Evolutionary conservation across 805 yeast species (phyloP), one percentile per base, ranked within the genome.

Genomic region (Wickerhamiella cacticola): DNA sequence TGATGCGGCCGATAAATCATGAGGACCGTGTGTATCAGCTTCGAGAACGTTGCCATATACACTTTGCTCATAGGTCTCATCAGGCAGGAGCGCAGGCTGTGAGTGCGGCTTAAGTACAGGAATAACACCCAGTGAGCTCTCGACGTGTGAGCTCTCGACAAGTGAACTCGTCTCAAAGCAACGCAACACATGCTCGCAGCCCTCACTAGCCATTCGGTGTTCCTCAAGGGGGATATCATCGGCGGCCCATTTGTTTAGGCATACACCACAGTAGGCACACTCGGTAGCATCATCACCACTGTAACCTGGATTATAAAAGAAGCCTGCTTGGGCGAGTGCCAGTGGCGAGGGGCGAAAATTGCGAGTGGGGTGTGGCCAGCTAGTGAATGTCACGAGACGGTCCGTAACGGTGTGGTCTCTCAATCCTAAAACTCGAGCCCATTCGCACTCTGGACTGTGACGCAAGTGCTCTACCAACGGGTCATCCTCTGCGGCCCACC

Each of bases 251-350:
- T n/a, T 4, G 29, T 28, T 33, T 9, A 47, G 23, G 29, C 40
- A 31, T n/a, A 18, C n/a, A 2, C 25, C 35, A 24, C 49, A 47
- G 10, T 19, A 35, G 3, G 41, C 49, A 12, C 49, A 47, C 19
- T 34, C 36, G 15, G 33, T 33, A 12, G 45, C 34, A 21, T 47
- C 49, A 18, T 47, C 49, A 12, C 41, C 35, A 2, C 16, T 13
- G 13, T 2, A 1, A 2, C 7, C 19, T 4, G 49, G 49, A 13
- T 33, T 29, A 29, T 23, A 47, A 15, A 38, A 35, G 22, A 47
- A 47, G 3, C 49, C 49, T 12, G 49, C 49, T 9, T 41, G 36
- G 12, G 49, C 46, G 9, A 47, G 34, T 3, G 29, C n/a, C 8
- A 25, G 25, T 4, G 49, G 45, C 12, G 41, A 18, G 15, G 39